Evolutionary conservation across 2,329 filamentous ascomycete genomes (phyloP), one percentile per base, ranked within the genome.

Genomic region (Phoma sp.): DNA sequence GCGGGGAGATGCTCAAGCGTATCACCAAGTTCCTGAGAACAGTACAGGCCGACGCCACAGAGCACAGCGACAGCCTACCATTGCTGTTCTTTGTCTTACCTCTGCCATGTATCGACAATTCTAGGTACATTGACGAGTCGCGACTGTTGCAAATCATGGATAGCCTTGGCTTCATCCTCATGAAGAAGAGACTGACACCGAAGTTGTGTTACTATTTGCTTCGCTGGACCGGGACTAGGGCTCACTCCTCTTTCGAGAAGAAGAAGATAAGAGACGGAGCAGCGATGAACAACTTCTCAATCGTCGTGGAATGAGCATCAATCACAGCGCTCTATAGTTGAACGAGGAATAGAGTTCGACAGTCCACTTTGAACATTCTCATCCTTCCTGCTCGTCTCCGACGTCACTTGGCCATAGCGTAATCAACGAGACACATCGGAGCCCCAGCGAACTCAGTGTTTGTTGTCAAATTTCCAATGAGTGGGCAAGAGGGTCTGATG

Each of bases 201-300:
- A 96, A 96, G 75, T 80, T 99, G 45, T 86, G 91, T 21, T 98
- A 96, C 74, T 93, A 92, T 61, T 81, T 98, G n/a, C 97, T 93
- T 90, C 84, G 78, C 62, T 82, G 83, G 55, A 73, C 70, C 37
- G 70, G 71, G 10, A 45, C 64, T 53, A 67, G 65, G 5, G 69
- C 70, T 10, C 55, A 61, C 32, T 69, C 64, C 44, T 67, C 70
- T 12, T 90, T 88, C 69, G 81, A 81, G 56, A 98, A 98, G 77
- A 84, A 85, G 58, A 89, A 95, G 72, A 74, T 96, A 36, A 88
- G 90, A 58, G 84, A 91, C 21, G 93, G 93, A 10, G 80, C 81
- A 48, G 84, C 81, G 22, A 86, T 92, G 72, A 99, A 99, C 76
- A 98, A 99, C 71, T 99, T 98, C 74, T 87, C 90, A 13, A 87